phyloP scores from a whole-genome alignment of 2,329 filamentous ascomycete genomes.

The Achaetomium macrosporum region DNA sequence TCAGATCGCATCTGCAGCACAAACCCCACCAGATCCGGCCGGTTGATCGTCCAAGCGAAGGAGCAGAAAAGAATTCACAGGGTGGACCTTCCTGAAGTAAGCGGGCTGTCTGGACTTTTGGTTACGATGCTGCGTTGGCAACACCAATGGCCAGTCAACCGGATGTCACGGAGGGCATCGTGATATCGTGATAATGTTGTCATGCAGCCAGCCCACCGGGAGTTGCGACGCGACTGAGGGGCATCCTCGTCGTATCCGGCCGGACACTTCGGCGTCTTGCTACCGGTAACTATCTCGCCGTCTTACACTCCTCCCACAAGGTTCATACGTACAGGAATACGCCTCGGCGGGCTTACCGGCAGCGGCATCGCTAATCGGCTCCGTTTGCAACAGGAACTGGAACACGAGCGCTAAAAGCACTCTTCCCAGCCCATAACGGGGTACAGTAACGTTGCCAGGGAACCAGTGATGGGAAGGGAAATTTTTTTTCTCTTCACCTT shows the following conservation, averaged over 20 bases:
- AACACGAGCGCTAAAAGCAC: no score
- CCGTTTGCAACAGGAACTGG: no score
- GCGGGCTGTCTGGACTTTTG: not conserved
- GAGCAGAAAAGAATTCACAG: not conserved
- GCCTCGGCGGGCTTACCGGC: no score
- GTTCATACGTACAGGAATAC: no score
- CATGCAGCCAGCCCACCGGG: no score
- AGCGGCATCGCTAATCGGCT: not conserved
- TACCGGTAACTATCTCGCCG: not conserved
- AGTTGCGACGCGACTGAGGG: no score
- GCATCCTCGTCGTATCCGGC: no score
- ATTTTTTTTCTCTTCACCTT: no score
- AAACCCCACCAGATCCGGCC: slow-evolving; percentile 2
- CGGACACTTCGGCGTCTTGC: not conserved
- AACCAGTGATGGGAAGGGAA: not conserved
- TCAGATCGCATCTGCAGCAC: slow-evolving; percentile 10
- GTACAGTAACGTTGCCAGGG: not conserved
- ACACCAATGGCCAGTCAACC: slow-evolving; percentile 2
- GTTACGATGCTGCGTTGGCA: slow-evolving; percentile 12
- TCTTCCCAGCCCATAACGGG: no score
- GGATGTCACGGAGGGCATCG: not conserved
- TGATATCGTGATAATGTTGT: not conserved
- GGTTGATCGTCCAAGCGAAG: not conserved
- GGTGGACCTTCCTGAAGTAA: slow-evolving; percentile 3
- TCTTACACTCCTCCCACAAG: not conserved